Conservation (phyloP, 164 flowering plant species). For the Vitis vinifera region ASM3070453v1 NC_081810.1:20424501-20425000, state of each 20-base stretch:
- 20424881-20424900: conserved; percentile 34
- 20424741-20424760: conserved; percentile 51
- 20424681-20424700: conserved; percentile 35
- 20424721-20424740: conserved; percentile 44
- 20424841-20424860: conserved; percentile 32
- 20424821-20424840: conserved; percentile 29
- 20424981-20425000: background rate
- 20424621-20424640: conserved; percentile 14
- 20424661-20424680: conserved; percentile 26
- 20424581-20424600: background rate
- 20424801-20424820: conserved; percentile 30
- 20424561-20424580: conserved; percentile 2
- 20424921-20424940: conserved; percentile 25
- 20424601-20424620: conserved; percentile 4
- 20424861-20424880: conserved; percentile 28
- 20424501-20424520: conserved; percentile 4
- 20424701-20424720: conserved; percentile 22
- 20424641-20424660: conserved; percentile 26
- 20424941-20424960: background rate
- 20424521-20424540: background rate
- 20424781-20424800: conserved; percentile 40
- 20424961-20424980: background rate
- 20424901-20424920: conserved; percentile 28
- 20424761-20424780: conserved; percentile 46
- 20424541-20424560: conserved; percentile 6